These are phyloP conservation scores for Trametes cingulata DNA, from an alignment of 768 basidiomycete genomes.

Conservation along the genomic window DNA sequence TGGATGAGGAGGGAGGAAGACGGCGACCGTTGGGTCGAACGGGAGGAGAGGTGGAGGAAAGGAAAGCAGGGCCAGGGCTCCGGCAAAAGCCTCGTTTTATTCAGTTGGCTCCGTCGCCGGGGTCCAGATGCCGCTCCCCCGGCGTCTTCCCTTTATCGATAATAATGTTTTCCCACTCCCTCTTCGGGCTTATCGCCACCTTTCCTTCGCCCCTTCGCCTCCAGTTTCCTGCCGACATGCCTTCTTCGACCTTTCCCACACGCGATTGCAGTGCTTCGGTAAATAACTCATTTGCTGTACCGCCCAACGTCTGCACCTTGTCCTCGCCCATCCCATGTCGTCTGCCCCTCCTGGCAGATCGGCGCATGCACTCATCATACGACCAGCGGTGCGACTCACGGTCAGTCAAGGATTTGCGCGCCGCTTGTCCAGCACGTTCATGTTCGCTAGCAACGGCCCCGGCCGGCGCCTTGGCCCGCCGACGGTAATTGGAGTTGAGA, in stretches of 20 bases:
- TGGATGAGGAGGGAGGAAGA: slow-evolving; percentile 13
- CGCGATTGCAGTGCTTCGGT: background rate
- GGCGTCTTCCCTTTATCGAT: slow-evolving; percentile 8
- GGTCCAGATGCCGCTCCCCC: slow-evolving; percentile 19
- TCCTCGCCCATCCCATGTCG: slow-evolving; percentile 9
- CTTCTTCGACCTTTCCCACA: background rate
- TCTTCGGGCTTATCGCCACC: background rate
- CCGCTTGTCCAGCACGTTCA: background rate
- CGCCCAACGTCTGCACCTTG: slow-evolving; percentile 5
- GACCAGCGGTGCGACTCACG: background rate
- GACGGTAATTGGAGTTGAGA: slow-evolving; percentile 1
- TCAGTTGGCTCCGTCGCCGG: slow-evolving; percentile 22
- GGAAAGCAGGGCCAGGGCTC: slow-evolving; percentile 10
- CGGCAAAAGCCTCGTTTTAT: slow-evolving; percentile 28
- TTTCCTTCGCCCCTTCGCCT: background rate
- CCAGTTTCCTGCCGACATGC: background rate
- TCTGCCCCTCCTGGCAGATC: slow-evolving; percentile 3
- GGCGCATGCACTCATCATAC: background rate
- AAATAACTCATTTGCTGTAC: background rate
- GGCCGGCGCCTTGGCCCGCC: slow-evolving; percentile 1
- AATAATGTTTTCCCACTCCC: background rate
- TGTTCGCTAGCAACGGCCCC: too few species aligned
- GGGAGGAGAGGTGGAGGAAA: slow-evolving; percentile 13
- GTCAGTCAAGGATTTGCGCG: background rate
- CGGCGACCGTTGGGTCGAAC: slow-evolving; percentile 23